Percentiles rank a stretch among this genome's conserved stretches.
Conservation (phyloP, 768 basidiomycete genomes). For the Tricholomella constricta region DNA sequence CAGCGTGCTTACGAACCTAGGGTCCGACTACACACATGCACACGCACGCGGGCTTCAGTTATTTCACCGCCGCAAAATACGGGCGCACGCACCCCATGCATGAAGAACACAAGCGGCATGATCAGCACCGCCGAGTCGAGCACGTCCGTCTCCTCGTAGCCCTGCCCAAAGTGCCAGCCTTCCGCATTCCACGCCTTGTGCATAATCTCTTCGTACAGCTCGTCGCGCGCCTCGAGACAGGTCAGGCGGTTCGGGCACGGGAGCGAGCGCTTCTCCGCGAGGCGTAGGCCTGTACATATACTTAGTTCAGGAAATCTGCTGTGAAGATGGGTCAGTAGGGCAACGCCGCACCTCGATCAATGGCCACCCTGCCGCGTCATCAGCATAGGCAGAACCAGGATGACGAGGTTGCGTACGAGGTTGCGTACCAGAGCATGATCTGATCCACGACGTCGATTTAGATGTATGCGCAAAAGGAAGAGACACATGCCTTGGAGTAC, state of each 20-base stretch:
- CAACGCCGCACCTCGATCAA: slow-evolving; percentile 70
- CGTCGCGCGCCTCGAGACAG: slow-evolving; percentile 79
- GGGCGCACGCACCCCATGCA: slow-evolving; percentile 68
- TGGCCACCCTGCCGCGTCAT: slow-evolving; percentile 80
- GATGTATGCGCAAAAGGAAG: slow-evolving; percentile 22
- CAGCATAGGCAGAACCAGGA: background rate
- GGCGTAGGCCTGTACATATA: slow-evolving; percentile 68
- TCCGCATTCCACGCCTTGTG: slow-evolving; percentile 80
- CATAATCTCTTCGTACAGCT: slow-evolving; percentile 93
- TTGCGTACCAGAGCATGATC: slow-evolving; percentile 86
- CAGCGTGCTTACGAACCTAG: slow-evolving; percentile 84
- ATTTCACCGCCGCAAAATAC: no score
- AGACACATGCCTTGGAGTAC: slow-evolving; percentile 75
- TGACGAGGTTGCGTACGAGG: no score
- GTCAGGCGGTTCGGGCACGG: slow-evolving; percentile 73
- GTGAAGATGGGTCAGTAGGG: background rate
- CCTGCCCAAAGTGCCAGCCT: slow-evolving; percentile 76
- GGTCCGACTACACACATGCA: slow-evolving; percentile 63
- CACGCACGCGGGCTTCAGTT: no score
- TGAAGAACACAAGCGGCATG: slow-evolving; percentile 94
- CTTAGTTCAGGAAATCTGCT: background rate
- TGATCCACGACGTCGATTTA: slow-evolving; percentile 25
- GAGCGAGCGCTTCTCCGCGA: slow-evolving; percentile 93
- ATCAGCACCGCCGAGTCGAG: slow-evolving; percentile 89
- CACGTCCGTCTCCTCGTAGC: slow-evolving; percentile 82